Evolutionary conservation across 306 rosid species (phyloP).

Genomic region (Cicer judaicum): DNA sequence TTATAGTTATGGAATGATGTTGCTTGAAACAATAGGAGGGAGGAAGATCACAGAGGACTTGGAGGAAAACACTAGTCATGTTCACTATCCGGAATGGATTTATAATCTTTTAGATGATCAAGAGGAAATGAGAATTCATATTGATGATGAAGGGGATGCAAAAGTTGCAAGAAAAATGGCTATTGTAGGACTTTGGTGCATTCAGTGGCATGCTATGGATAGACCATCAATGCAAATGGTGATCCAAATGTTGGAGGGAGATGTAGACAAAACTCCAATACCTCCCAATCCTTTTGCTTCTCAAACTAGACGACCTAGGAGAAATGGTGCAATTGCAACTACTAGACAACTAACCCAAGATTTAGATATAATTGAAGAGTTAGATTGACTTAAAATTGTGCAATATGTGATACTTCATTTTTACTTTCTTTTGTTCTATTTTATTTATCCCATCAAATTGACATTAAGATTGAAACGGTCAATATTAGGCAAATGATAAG

Average conservation of each 20-base stretch:
- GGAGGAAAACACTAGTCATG: slow-evolving; percentile 42
- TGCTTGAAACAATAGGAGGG: slow-evolving; percentile 53
- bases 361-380: slow-evolving; percentile 27
- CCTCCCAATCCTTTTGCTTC: slow-evolving; percentile 33
- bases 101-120: slow-evolving; percentile 35
- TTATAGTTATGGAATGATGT: slow-evolving; percentile 53
- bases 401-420: background rate
- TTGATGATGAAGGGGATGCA: slow-evolving; percentile 24
- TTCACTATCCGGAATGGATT: slow-evolving; percentile 51
- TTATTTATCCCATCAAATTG: background rate
- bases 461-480: background rate
- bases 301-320: background rate
- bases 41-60: slow-evolving; percentile 32
- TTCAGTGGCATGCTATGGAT: slow-evolving; percentile 30
- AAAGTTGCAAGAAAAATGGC: slow-evolving; percentile 2
- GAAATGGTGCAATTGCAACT: background rate
- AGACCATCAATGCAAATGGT: slow-evolving; percentile 26
- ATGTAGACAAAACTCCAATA: slow-evolving; percentile 15
- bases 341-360: background rate
- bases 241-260: slow-evolving; percentile 13
- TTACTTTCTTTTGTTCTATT: background rate
- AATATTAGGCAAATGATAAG: too few species aligned
- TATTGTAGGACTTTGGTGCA: slow-evolving; percentile 10
- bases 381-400: background rate
- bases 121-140: slow-evolving; percentile 20